Conservation (phyloP, 2,329 filamentous ascomycete species). For the Eurotiales sp. region DNA sequence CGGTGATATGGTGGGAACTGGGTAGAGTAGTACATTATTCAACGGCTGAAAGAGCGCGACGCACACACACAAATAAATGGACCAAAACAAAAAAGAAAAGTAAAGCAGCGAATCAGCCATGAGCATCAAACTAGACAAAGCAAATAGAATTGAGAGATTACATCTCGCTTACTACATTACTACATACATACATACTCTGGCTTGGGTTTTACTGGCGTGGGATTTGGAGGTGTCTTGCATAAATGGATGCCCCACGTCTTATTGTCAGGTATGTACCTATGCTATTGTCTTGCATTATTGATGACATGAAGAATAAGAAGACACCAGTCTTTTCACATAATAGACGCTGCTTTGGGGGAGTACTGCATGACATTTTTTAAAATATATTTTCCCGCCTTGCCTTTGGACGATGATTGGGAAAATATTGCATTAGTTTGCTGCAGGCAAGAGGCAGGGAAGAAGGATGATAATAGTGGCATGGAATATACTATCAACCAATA, state of each 20-base stretch:
- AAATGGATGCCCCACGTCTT: conserved; percentile 11
- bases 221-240: conserved; percentile 5
- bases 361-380: too few relatives aligned
- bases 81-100: conserved; percentile 7
- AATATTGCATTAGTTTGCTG: conserved; percentile 6
- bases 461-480: too few relatives aligned
- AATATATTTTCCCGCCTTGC: too few relatives aligned
- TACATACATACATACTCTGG: too few relatives aligned
- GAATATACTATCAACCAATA: background rate
- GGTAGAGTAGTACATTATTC: conserved; percentile 1
- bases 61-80: too few relatives aligned
- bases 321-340: too few relatives aligned
- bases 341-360: conserved; percentile 2
- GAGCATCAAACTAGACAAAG: background rate
- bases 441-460: background rate
- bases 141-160: background rate
- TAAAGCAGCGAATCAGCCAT: conserved; percentile 31
- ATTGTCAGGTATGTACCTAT: conserved; percentile 1
- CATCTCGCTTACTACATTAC: too few relatives aligned
- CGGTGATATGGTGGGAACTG: conserved; percentile 11
- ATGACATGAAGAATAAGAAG: background rate
- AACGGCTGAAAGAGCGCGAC: background rate
- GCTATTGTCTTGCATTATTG: conserved; percentile 1
- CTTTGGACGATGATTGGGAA: conserved; percentile 3
- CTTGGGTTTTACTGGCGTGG: too few relatives aligned